Base-by-base conservation (phyloP, 2,329 filamentous ascomycete genomes). In the Bimuria novae-zelandiae region DNA sequence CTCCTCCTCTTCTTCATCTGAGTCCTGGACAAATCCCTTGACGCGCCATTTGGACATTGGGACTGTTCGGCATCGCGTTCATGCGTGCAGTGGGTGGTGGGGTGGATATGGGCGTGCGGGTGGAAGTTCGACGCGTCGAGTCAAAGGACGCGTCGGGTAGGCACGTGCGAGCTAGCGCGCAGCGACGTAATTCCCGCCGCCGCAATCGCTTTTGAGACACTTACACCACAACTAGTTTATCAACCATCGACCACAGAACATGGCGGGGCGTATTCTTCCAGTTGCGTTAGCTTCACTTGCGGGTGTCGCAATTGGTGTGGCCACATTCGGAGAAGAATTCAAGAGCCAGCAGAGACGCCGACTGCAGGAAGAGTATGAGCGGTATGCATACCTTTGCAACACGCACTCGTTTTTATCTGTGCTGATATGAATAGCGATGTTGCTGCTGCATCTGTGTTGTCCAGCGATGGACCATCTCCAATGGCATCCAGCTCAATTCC, bases 41-140 rank as follows among this genome's bases (percentile, higher is more conserved):
- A 75, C 69, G 61, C 77, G 74, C 79, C 79, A 81, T 72, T 70
- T 69, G 69, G 73, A 78, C 79, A 80, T 81, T 75, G 67, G 69
- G 62, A 55, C 63, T 49, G 40, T 56, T 61, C 60, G 63, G 65
- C 72, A 75, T 75, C 49, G 71, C 71, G 69, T 56, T 51, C 49
- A 39, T 42, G 49, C 41, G 29, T 25, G 50, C 33, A 11, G 52
- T 56, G 40, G 53, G 49, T 48, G 56, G 57, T 55, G 59, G 60
- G 54, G 57, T 55, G n/a, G 50, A 51, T 54, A 55, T 52, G 25
- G 14, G 17, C 30, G 21, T 35, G 29, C 21, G 19, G n/a, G 58
- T 53, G 44, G 52, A 55, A 46, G 16, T 22, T 56, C 53, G 53
- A 67, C 41, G 41, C 41, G 41, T 44, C 27, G 5, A 12, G 33